Evolutionary conservation across 2,329 filamentous ascomycete species (phyloP).

Genomic region (Curvularia sp.): DNA sequence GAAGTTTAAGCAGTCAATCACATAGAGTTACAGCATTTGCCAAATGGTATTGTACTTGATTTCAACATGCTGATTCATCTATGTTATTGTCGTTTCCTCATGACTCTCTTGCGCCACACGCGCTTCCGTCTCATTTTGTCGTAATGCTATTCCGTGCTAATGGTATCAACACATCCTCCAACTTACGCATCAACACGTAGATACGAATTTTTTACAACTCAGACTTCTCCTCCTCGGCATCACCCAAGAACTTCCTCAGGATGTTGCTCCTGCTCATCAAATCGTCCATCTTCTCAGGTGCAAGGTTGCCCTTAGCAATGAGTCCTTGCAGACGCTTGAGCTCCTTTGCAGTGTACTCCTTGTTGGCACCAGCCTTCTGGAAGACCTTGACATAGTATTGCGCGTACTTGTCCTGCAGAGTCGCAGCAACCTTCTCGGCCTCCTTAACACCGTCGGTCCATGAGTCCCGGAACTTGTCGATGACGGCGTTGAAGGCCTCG

Average conservation of each 20-base stretch:
- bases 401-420: conserved; percentile 79
- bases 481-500: conserved; percentile 75
- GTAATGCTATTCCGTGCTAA: not conserved
- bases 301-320: conserved; percentile 84
- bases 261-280: conserved; percentile 87
- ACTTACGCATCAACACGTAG: not conserved
- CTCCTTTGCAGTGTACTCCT: conserved; percentile 85
- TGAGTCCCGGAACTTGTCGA: conserved; percentile 72
- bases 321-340: conserved; percentile 78
- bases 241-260: conserved; percentile 74
- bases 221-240: conserved; percentile 67
- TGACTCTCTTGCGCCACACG: conserved; percentile 11
- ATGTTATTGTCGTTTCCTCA: conserved; percentile 27
- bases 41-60: conserved; percentile 12
- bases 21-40: conserved; percentile 5
- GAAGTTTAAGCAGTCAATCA: not conserved
- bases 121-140: not conserved
- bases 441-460: conserved; percentile 70
- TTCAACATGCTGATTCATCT: conserved; percentile 7
- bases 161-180: conserved; percentile 1
- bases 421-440: conserved; percentile 72
- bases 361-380: conserved; percentile 79
- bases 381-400: conserved; percentile 94
- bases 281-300: conserved; percentile 87
- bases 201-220: conserved; percentile 65